A percentile compares a stretch with the other conserved stretches of the same genome.
These are phyloP conservation scores for Urtica urens DNA, from an alignment of 306 rosid genomes.

Conservation along the genomic window DNA sequence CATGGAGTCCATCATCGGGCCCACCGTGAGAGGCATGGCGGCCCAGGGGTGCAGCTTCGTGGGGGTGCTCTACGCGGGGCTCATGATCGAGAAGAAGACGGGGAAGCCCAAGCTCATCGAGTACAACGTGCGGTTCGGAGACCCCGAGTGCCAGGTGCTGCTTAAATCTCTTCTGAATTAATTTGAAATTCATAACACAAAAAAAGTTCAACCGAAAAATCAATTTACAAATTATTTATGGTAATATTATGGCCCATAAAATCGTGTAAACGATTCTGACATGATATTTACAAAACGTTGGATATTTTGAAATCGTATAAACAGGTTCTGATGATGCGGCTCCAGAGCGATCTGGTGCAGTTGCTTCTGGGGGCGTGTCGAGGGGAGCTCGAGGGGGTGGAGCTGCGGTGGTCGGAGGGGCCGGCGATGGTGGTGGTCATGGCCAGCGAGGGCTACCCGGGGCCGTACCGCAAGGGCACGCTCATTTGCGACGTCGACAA, in stretches of 20 bases:
- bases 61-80: constrained; percentile 89
- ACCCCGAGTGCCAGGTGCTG: constrained; percentile 91
- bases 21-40: constrained; percentile 91
- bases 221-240: too few relatives aligned
- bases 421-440: constrained; percentile 96
- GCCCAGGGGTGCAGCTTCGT: constrained; percentile 87
- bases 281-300: constrained; percentile 14
- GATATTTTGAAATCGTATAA: too few relatives aligned
- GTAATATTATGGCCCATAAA: background rate
- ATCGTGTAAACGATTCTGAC: background rate
- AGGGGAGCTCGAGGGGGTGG: constrained; percentile 68
- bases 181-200: too few relatives aligned
- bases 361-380: constrained; percentile 87
- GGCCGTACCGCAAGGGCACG: constrained; percentile 80
- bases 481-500: constrained; percentile 63
- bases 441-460: constrained; percentile 95
- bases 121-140: constrained; percentile 96
- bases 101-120: constrained; percentile 90
- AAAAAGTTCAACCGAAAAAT: too few relatives aligned
- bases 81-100: constrained; percentile 90
- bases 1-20: constrained; percentile 81
- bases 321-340: constrained; percentile 85
- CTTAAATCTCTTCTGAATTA: too few relatives aligned
- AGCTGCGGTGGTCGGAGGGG: constrained; percentile 76
- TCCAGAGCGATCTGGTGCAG: constrained; percentile 83